These are phyloP conservation scores for Mortierella antarctica DNA, from an alignment of 192 early-diverging fungal species.

Conservation along the genomic window DNA sequence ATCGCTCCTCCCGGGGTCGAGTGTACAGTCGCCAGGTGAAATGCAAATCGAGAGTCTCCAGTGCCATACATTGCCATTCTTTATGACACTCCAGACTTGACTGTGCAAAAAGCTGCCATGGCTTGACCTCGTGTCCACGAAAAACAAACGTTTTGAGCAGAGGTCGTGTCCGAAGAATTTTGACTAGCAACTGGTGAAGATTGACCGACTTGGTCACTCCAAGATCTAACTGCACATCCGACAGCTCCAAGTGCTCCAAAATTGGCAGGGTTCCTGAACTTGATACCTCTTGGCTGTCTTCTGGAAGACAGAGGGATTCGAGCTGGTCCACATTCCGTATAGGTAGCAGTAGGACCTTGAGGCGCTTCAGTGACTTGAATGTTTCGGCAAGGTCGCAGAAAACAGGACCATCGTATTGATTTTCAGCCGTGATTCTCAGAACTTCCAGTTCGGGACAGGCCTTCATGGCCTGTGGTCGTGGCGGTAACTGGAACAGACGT, in stretches of 20 bases:
- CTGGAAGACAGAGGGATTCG: neutral
- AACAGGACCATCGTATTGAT: neutral
- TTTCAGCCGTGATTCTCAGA: neutral
- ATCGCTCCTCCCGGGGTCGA: neutral
- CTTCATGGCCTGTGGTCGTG: neutral
- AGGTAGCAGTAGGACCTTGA: neutral
- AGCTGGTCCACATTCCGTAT: neutral
- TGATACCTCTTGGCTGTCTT: neutral
- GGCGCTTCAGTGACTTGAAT: neutral
- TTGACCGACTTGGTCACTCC: neutral
- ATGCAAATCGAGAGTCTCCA: neutral
- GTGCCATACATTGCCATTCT: neutral
- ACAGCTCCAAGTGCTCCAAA: neutral
- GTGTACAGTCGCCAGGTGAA: neutral
- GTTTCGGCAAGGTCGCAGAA: constrained; percentile 2
- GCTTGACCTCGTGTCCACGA: neutral
- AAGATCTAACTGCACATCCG: neutral
- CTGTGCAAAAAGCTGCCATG: constrained; percentile 1
- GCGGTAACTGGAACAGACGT: constrained; percentile 1
- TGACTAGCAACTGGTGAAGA: neutral
- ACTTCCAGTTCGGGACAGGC: neutral
- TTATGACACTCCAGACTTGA: neutral
- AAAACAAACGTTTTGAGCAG: neutral
- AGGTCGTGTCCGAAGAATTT: constrained; percentile 3
- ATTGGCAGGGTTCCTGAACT: neutral